These are phyloP conservation scores for Rhizophlyctis rosea DNA, from an alignment of 192 early-diverging fungal species.

Conservation along the genomic window DNA sequence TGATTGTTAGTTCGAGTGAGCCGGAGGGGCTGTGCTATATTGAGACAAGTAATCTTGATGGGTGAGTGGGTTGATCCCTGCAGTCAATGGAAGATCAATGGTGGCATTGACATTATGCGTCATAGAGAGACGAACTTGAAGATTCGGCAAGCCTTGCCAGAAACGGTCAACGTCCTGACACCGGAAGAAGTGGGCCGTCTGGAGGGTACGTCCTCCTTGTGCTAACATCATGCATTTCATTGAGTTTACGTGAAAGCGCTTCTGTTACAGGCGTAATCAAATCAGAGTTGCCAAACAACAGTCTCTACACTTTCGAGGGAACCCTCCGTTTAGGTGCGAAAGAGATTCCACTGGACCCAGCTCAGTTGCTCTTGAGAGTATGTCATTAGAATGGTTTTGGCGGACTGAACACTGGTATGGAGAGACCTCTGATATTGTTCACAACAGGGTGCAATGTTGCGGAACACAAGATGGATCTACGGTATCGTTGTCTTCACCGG, in stretches of 20 bases:
- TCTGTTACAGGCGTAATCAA: slow-evolving; percentile 71
- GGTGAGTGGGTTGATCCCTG: slow-evolving; percentile 43
- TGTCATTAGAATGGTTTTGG: slow-evolving; percentile 5
- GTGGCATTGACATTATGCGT: not conserved
- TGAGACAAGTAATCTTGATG: slow-evolving; percentile 97
- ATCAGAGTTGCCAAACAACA: slow-evolving; percentile 93
- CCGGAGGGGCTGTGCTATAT: slow-evolving; percentile 97
- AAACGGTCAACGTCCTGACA: slow-evolving; percentile 73
- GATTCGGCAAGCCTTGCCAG: slow-evolving; percentile 88
- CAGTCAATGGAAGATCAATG: not conserved
- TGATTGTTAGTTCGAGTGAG: slow-evolving; percentile 86
- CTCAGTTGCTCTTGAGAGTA: slow-evolving; percentile 81
- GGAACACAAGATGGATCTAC: slow-evolving; percentile 94
- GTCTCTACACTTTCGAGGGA: slow-evolving; percentile 94
- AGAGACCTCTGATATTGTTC: slow-evolving; percentile 10
- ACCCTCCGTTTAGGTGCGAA: slow-evolving; percentile 61
- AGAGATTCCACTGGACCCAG: slow-evolving; percentile 84
- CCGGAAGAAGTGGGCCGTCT: slow-evolving; percentile 62
- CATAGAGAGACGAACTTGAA: slow-evolving; percentile 94
- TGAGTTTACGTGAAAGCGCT: too few relatives aligned
- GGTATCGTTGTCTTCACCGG: slow-evolving; percentile 94
- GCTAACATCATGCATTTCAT: not conserved
- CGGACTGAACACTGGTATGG: not conserved
- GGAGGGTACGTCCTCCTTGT: slow-evolving; percentile 35
- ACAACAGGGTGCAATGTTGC: slow-evolving; percentile 72